phyloP scores from a whole-genome alignment of 345 rosid species.

The Ceriops tagal region DNA sequence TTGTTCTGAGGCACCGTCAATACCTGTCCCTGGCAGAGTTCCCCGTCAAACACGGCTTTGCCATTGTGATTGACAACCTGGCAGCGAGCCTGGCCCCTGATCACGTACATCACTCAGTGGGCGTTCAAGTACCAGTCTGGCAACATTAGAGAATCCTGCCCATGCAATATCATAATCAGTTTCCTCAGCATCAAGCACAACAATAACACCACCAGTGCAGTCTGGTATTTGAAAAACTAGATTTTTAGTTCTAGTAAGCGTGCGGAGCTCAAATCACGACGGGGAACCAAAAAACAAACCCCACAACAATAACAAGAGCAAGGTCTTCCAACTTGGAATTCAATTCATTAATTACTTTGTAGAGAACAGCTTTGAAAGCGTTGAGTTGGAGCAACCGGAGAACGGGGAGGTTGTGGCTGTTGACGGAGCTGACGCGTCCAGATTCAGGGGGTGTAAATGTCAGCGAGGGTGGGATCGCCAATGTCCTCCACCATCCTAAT shows the following conservation, averaged over 20 bases:
- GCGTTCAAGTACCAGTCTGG: conserved; percentile 72
- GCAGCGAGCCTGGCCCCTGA: conserved; percentile 47
- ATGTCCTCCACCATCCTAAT: conserved; percentile 60
- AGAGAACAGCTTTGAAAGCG: conserved; percentile 49
- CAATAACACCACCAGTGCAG: background rate
- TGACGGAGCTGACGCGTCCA: conserved; percentile 52
- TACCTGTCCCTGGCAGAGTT: conserved; percentile 49
- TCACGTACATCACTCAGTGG: conserved; percentile 52
- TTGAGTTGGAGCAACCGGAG: conserved; percentile 50
- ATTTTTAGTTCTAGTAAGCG: background rate
- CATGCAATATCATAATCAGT: no score
- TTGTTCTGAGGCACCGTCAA: conserved; percentile 64
- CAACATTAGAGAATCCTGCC: conserved; percentile 52
- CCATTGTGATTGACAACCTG: conserved; percentile 67
- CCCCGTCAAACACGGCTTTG: conserved; percentile 43
- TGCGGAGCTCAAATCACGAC: background rate
- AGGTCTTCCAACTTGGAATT: background rate
- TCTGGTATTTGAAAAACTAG: no score
- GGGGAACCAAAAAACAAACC: background rate
- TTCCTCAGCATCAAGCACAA: background rate
- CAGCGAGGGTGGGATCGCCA: conserved; percentile 54
- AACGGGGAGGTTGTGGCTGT: conserved; percentile 63
- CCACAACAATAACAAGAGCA: no score
- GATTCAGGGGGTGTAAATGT: conserved; percentile 47
- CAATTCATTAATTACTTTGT: conserved; percentile 15